Evolutionary conservation across 306 rosid species (phyloP).

Genomic region (Ceratonia siliqua): DNA sequence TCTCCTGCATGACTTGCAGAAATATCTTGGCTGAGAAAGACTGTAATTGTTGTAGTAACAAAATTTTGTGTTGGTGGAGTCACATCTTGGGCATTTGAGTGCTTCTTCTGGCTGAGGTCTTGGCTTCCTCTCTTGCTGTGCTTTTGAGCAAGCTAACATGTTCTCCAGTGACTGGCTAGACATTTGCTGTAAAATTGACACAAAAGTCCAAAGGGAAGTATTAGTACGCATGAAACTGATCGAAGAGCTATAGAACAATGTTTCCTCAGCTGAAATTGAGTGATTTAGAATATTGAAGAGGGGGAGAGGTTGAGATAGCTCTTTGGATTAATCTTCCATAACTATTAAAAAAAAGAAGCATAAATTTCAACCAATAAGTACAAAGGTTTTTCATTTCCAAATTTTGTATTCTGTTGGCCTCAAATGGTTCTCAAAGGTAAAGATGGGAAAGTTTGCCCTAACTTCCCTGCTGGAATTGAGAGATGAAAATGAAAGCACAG

Average conservation of each 20-base stretch:
- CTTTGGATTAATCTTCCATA: not conserved
- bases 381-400: not conserved
- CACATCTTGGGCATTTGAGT: conserved; percentile 70
- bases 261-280: not conserved
- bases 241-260: not conserved
- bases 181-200: conserved; percentile 52
- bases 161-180: conserved; percentile 49
- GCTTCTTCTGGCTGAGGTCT: conserved; percentile 67
- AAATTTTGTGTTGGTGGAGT: conserved; percentile 73
- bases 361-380: not conserved
- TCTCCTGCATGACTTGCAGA: conserved; percentile 74
- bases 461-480: not conserved
- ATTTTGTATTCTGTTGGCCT: not conserved
- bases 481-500: not conserved
- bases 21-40: conserved; percentile 71
- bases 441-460: conserved; percentile 29
- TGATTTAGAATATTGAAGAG: not conserved
- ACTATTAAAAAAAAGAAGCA: not conserved
- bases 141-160: conserved; percentile 57
- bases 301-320: not conserved
- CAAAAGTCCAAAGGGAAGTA: not conserved
- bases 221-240: not conserved
- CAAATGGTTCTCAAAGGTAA: not conserved
- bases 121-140: conserved; percentile 50
- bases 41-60: conserved; percentile 83